These are phyloP conservation scores for Dictyostelium brefeldianum DNA, from an alignment of 78 protist genomes.

Conservation along the genomic window DNA sequence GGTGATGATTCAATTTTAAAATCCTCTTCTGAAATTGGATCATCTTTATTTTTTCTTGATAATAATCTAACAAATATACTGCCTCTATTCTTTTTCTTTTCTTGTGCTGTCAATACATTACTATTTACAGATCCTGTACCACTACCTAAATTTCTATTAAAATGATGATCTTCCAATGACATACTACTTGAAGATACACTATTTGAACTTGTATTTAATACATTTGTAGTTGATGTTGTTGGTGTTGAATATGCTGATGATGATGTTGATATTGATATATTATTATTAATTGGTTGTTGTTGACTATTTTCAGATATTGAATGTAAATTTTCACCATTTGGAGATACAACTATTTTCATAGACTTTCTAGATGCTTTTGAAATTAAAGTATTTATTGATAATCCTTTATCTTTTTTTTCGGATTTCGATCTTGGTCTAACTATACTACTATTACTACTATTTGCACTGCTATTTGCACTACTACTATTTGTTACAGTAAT, in stretches of 20 bases:
- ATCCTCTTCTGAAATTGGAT: constrained; percentile 48
- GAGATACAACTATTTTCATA: background rate
- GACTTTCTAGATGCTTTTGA: constrained; percentile 30
- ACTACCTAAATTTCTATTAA: background rate
- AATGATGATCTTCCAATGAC: background rate
- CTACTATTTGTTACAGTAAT: background rate
- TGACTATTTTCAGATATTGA: background rate
- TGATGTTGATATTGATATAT: background rate
- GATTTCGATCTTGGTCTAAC: constrained; percentile 30
- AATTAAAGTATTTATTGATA: constrained; percentile 2
- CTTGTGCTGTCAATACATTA: constrained; percentile 17
- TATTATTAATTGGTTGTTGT: background rate
- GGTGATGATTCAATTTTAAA: constrained; percentile 29
- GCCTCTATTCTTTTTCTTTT: constrained; percentile 37
- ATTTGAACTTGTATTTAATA: constrained; percentile 15
- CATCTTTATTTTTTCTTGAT: constrained; percentile 17
- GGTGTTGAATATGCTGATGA: background rate
- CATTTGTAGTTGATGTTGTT: background rate
- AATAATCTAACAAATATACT: constrained; percentile 65
- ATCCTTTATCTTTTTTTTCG: constrained; percentile 46
- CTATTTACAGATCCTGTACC: background rate
- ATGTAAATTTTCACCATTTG: background rate
- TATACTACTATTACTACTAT: background rate
- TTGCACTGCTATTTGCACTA: too few species aligned
- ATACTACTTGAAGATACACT: background rate